A percentile compares a stretch with the other conserved stretches of the same genome.
Conservation (phyloP, 1,284 basidiomycete species). For the Cystobasidium sp. region DNA sequence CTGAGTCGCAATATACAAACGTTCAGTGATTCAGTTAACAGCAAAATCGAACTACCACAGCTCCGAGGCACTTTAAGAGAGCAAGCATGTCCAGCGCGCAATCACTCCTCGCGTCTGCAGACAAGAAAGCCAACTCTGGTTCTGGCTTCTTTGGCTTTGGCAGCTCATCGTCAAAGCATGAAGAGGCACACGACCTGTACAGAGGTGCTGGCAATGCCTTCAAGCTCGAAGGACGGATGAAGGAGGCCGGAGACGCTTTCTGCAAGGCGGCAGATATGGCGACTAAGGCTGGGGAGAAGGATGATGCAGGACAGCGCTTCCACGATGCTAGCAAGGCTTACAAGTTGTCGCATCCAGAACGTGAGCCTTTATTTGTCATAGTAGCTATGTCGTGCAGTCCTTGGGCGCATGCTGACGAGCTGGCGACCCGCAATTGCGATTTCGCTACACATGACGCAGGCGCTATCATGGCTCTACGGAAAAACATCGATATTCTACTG, state of each 20-base stretch:
- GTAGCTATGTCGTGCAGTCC: neutral
- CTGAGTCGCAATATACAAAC: no score
- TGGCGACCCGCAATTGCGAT: neutral
- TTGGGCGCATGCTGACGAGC: neutral
- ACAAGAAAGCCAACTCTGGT: constrained; percentile 44
- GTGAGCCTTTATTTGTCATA: constrained; percentile 61
- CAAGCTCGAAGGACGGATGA: constrained; percentile 81
- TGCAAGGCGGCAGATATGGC: constrained; percentile 81
- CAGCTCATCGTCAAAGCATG: constrained; percentile 35
- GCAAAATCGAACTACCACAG: neutral
- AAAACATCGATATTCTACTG: constrained; percentile 82
- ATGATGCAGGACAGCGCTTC: constrained; percentile 94
- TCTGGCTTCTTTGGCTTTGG: constrained; percentile 45
- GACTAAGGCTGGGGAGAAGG: constrained; percentile 78
- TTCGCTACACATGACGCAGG: constrained; percentile 62
- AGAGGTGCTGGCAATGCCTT: constrained; percentile 81
- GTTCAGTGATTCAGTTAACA: no score
- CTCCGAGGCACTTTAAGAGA: neutral
- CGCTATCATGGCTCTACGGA: constrained; percentile 84
- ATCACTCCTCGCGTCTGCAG: constrained; percentile 43
- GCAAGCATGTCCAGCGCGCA: constrained; percentile 43
- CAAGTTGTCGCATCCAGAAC: constrained; percentile 81
- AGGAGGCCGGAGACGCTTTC: constrained; percentile 56
- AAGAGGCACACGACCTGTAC: constrained; percentile 46
- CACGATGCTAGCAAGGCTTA: constrained; percentile 95